A percentile compares a stretch with the other conserved stretches of the same genome.
Conservation (phyloP, 1,139 yeast genomes). For the Debaryomycetaceae sp. region DNA sequence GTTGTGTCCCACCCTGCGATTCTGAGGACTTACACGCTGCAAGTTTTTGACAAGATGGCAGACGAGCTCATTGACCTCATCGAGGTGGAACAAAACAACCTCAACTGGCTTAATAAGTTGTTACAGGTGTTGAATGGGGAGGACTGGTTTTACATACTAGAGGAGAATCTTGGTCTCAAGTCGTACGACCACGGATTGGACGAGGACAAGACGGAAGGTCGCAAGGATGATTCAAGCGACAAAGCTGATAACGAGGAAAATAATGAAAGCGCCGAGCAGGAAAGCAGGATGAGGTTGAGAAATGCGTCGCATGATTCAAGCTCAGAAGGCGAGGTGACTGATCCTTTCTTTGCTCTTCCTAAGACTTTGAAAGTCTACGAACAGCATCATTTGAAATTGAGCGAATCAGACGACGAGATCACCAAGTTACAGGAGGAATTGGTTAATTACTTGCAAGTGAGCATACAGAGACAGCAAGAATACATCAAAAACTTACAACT, state of each 20-base stretch:
- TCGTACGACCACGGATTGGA: conserved; percentile 63
- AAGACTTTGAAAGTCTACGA: conserved; percentile 35
- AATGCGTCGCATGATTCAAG: conserved; percentile 6
- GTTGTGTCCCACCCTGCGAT: conserved; percentile 69
- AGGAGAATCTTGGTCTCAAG: conserved; percentile 62
- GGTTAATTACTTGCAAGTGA: conserved; percentile 43
- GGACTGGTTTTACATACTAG: conserved; percentile 67
- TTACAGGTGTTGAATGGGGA: conserved; percentile 84
- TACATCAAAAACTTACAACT: conserved; percentile 73
- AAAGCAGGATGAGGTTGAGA: background rate
- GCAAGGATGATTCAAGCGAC: conserved; percentile 5
- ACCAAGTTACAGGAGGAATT: conserved; percentile 36
- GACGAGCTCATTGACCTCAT: conserved; percentile 71
- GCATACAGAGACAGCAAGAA: conserved; percentile 85
- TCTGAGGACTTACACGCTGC: conserved; percentile 57
- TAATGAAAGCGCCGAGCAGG: conserved; percentile 47
- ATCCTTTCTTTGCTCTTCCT: conserved; percentile 41
- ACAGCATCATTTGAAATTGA: conserved; percentile 22
- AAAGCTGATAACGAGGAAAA: conserved; percentile 1
- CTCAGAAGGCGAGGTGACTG: conserved; percentile 17
- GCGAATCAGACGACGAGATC: conserved; percentile 26
- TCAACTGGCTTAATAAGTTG: conserved; percentile 64
- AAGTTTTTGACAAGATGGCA: conserved; percentile 54
- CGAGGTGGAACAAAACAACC: conserved; percentile 74
- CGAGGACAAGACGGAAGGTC: conserved; percentile 19